Base-by-base conservation (phyloP, 1,284 basidiomycete species). In the Moesziomyces aphidis region DNA sequence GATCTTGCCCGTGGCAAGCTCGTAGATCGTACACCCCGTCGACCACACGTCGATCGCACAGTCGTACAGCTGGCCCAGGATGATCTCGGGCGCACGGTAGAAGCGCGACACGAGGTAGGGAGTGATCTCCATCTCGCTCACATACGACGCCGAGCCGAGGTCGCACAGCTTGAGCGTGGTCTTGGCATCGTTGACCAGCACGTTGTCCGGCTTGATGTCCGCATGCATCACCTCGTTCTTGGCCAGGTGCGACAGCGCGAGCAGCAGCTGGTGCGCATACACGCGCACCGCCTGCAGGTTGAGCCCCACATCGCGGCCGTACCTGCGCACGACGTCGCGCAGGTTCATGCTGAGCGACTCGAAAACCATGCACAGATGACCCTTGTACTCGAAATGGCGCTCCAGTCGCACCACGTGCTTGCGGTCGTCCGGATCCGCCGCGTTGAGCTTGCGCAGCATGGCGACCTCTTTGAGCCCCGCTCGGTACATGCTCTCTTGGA, bases 61-160 rank as follows among this genome's bases (percentile, higher is more conserved):
- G 85, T 98, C 97, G 82, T 97, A 98, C 0, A 95, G 93, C 45
- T 93, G 90, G 19, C 97, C 97, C 55, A 99, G 90, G 80, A 99
- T 99, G 84, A 99, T 98, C 86, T 99, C 97, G 1, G 97, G 97
- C 1, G 97, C 96, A 50, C 97, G 92, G 84, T 99, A 99, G 87
- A 99, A 99, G 48, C 97, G 89, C 75, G 93, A 95, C 61, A 99
- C 97, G 60, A 99, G 91, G 85, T 99, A 99, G 3, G 97, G 97
- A 1, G 97, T 98, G 76, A 99, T 95, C 49, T 98, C 97, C 85
- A 94, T 94, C 85, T 98, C 95, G 22, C 91, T 91, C 0, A 92
- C 91, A 83, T 97, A 94, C 9, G 93, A 93, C 0, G 97, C 97
- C 0, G 95, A 97, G 44, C 97, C 97, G 44, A 99, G 87, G 87